Base-by-base conservation (phyloP, 257 asterid species). In the Echites panduratus region DNA sequence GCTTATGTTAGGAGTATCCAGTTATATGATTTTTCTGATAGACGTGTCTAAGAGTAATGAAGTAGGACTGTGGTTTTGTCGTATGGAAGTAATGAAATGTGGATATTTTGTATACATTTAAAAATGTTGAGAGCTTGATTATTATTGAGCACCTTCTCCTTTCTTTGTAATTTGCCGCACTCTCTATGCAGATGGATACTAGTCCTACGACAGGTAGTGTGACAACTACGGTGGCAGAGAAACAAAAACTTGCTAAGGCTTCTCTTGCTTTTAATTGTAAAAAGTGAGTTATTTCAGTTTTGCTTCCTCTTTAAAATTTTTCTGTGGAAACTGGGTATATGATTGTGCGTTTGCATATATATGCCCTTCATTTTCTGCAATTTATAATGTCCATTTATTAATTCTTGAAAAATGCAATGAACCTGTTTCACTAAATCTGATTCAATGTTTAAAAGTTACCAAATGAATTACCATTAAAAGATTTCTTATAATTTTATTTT, bases 151-250 rank as follows among this genome's bases (percentile, higher is more conserved):
- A 9, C 32, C 22, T 52, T 35, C 22, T 22, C 57, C 56, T 73
- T 45, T 48, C 50, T 52, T 71, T 73, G 22, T 69, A 47, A 70
- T 5, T 50, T 49, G 17, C 26, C 27, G 0, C 56, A 2, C 41
- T 12, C 26, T 20, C 9, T 27, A 61, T 83, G 81, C 89, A 92
- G 98, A 90, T 89, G 96, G 99, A 92, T 83, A 83, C 71, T 74
- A 89, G 96, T 79, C 98, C 98, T 41, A 95, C 99, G 65, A 95
- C 97, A 14, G 99, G 99, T 79, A 92, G 97, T 41, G 98, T 95
- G 78, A 79, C 96, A 45, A 86, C 97, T 71, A 85, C 98, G 4
- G 88, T 79, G 43, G 89, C 79, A 81, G 98, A 90, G 87, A 95
- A 90, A 76, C 88, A 80, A 70, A 83, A 72, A 83, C 97, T 92